Evolutionary conservation across 163 green algal genomes (phyloP).

Genomic region (Trebouxia gelatinosa): DNA sequence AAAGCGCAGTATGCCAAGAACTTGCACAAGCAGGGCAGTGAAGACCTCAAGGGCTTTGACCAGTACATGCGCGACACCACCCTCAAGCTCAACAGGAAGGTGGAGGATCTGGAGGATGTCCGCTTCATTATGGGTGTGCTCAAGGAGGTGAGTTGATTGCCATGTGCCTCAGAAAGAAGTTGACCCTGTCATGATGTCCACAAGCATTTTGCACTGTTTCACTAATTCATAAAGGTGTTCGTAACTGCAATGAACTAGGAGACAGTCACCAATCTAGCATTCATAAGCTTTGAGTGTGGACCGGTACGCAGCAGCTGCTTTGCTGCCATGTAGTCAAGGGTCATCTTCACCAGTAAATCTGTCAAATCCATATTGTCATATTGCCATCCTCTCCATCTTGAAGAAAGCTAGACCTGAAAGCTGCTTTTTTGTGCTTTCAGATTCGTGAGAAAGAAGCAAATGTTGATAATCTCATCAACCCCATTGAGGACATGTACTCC

Average conservation of each 20-base stretch:
- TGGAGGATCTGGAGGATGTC: conserved; percentile 94
- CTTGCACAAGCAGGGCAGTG: conserved; percentile 76
- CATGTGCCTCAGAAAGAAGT: no score
- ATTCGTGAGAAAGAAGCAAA: conserved; percentile 78
- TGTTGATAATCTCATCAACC: conserved; percentile 80
- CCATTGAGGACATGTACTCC: conserved; percentile 91
- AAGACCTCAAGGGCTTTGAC: conserved; percentile 41
- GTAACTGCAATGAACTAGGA: no score
- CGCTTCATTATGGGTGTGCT: conserved; percentile 79
- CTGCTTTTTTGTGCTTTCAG: conserved; percentile 41
- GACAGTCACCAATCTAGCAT: no score
- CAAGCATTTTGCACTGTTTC: no score
- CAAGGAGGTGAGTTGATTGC: conserved; percentile 83
- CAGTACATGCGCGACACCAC: conserved; percentile 76
- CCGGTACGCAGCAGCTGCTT: no score
- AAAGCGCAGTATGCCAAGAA: conserved; percentile 90
- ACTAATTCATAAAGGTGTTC: no score
- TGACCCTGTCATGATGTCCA: no score
- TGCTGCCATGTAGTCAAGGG: no score
- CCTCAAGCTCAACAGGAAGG: conserved; percentile 77
- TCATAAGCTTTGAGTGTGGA: no score
- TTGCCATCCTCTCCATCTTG: no score
- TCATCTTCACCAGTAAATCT: background rate
- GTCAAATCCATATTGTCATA: background rate
- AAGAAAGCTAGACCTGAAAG: no score